phyloP scores from a whole-genome alignment of 768 basidiomycete species.

The Nidularia pulvinata region DNA sequence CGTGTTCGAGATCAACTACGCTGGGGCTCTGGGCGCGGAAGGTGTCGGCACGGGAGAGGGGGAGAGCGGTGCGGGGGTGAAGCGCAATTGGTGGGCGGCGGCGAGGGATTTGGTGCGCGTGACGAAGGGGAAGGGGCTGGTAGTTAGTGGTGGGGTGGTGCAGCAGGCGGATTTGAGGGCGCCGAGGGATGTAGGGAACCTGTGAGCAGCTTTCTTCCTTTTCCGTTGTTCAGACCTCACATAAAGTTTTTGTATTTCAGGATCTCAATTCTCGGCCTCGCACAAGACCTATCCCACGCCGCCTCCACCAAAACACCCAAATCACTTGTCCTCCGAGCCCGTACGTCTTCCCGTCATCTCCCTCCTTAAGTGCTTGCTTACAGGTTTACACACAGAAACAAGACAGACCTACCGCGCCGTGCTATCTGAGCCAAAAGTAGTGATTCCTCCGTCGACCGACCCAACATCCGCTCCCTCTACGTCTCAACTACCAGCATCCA shows the following conservation, averaged over 20 bases:
- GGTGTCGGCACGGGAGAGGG: constrained; percentile 51
- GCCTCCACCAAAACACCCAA: constrained; percentile 61
- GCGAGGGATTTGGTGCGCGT: constrained; percentile 78
- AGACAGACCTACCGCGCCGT: constrained; percentile 82
- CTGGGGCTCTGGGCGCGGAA: constrained; percentile 69
- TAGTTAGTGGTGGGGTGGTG: constrained; percentile 72
- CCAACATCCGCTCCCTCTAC: background rate
- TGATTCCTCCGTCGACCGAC: constrained; percentile 43
- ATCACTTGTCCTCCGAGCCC: constrained; percentile 70
- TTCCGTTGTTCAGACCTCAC: too few relatives aligned
- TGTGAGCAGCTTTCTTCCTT: constrained; percentile 60
- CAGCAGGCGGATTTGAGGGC: constrained; percentile 63
- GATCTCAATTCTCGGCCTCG: constrained; percentile 62
- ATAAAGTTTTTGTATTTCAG: constrained; percentile 41
- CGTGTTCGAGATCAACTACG: constrained; percentile 81
- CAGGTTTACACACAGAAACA: constrained; percentile 49
- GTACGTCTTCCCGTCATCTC: constrained; percentile 37
- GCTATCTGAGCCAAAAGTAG: constrained; percentile 70
- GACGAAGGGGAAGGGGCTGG: constrained; percentile 75
- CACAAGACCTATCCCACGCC: constrained; percentile 69
- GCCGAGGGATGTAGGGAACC: constrained; percentile 72
- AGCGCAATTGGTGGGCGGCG: constrained; percentile 85
- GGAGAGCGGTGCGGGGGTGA: constrained; percentile 53
- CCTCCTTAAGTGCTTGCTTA: background rate
- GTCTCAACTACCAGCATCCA: background rate